Base-by-base conservation (phyloP, 495 filamentous ascomycete genomes). In the Tuber umbilicatum region DNA sequence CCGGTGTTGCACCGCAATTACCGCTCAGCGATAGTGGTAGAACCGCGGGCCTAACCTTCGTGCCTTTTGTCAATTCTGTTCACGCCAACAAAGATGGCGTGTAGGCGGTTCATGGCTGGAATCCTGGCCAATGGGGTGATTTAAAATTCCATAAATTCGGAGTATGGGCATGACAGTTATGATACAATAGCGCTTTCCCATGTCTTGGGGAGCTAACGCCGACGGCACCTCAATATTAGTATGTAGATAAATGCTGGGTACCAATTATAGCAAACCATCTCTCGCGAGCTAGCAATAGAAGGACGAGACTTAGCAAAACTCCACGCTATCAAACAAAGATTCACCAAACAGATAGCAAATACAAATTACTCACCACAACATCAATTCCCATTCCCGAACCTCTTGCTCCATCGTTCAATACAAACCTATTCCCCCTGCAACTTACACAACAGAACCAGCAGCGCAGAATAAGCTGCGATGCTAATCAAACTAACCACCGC, bases 401-500 rank as follows among this genome's bases (percentile, higher is more conserved):
- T 68, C 3, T 4, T 23, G 1, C 55, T 19, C 45, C 45, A 39
- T 16, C 6, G 4, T 39, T 79, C 64, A 78, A 47, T 37, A 39
- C 72, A 64, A 35, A 64, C 55, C 31, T 64, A 64, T 35, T 12
- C 12, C 31, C 42, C 69, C 38, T 40, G 69, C 45, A 81, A 47
- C 71, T 85, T 86, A 82, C 91, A 84, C 19, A 94, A 91, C 81
- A 98, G 85, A 19, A 90, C 89, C 73, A 97, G 85, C 81, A 98
- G 85, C 73, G 89, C 90, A 38, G 89, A 86, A 85, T 97, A 98
- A 31, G 94, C 92, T 39, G 89, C 89, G 41, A 97, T 84, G 82
- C 92, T 95, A 79, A 98, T 83, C n/a, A 84, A 85, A 55, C 92
- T 94, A 81, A 98, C 86, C 71, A 94, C 85, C n/a, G 94, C 86